Percentiles rank a stretch among this genome's conserved stretches.
Conservation (phyloP, 495 filamentous ascomycete genomes). For the Aspergillus taichungensis region DNA sequence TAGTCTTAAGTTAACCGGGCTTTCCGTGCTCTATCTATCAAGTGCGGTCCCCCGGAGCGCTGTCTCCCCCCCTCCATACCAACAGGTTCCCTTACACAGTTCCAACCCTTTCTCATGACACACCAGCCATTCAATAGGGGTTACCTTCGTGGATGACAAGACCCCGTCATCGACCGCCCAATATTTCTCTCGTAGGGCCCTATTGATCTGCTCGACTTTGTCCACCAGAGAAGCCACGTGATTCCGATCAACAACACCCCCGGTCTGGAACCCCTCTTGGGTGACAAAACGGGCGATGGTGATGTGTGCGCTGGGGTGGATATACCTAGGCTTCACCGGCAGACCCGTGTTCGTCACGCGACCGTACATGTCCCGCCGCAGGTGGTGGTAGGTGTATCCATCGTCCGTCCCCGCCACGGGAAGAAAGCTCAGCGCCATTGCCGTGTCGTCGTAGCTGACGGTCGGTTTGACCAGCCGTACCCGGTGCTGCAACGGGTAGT, state of each 20-base stretch:
- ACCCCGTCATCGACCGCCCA: constrained; percentile 47
- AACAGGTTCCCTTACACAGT: constrained; percentile 58
- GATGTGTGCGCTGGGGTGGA: constrained; percentile 79
- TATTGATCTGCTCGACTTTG: constrained; percentile 68
- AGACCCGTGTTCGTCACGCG: constrained; percentile 49
- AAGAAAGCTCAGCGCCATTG: constrained; percentile 76
- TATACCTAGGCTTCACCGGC: constrained; percentile 62
- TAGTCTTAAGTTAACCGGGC: too few species aligned
- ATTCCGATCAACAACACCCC: constrained; percentile 21
- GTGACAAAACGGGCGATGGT: constrained; percentile 75
- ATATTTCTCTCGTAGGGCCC: constrained; percentile 54
- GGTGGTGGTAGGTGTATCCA: constrained; percentile 79
- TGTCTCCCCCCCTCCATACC: constrained; percentile 74
- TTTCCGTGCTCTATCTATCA: neutral
- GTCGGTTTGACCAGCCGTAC: constrained; percentile 71
- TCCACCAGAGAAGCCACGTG: constrained; percentile 51
- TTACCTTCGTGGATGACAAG: constrained; percentile 31
- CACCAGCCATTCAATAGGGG: constrained; percentile 51
- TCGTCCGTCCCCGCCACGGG: constrained; percentile 63
- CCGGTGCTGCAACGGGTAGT: constrained; percentile 53
- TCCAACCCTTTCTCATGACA: constrained; percentile 71
- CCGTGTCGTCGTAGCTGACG: constrained; percentile 75
- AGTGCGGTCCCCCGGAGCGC: constrained; percentile 52
- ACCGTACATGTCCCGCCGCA: constrained; percentile 67
- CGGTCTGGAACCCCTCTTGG: constrained; percentile 33